A percentile compares a stretch with the other conserved stretches of the same genome.
Conservation (phyloP, 495 filamentous ascomycete genomes). For the Aspergillus bridgeri region DNA sequence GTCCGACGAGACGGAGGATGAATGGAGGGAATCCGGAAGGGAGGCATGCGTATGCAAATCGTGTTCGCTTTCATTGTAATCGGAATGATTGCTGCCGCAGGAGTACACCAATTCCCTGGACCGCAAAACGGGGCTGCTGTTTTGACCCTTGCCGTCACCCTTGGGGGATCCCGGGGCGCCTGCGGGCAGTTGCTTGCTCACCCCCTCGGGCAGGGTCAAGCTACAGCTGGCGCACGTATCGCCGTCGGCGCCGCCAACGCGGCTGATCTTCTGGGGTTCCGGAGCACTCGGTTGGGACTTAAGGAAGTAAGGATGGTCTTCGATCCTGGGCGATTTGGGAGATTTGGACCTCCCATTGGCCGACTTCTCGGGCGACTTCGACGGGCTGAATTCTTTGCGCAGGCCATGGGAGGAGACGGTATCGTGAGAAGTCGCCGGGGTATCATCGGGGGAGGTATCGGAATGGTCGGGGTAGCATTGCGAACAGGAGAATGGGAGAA, state of each 20-base stretch:
- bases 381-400: conserved; percentile 15
- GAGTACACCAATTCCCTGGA: conserved; percentile 49
- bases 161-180: conserved; percentile 50
- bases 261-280: conserved; percentile 31
- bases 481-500: conserved; percentile 70
- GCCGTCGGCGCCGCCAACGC: conserved; percentile 35
- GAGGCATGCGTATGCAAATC: conserved; percentile 39
- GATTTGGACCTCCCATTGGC: conserved; percentile 22
- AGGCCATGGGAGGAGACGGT: conserved; percentile 20
- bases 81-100: conserved; percentile 40
- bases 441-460: conserved; percentile 30
- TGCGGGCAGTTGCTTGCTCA: conserved; percentile 51
- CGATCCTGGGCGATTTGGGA: conserved; percentile 36
- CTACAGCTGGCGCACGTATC: conserved; percentile 59
- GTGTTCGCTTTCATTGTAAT: conserved; percentile 35
- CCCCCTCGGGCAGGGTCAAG: conserved; percentile 51
- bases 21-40: conserved; percentile 43
- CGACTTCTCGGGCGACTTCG: conserved; percentile 14
- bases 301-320: conserved; percentile 45
- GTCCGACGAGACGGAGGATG: conserved; percentile 44
- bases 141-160: conserved; percentile 47
- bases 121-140: conserved; percentile 57
- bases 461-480: conserved; percentile 56
- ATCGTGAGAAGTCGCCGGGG: conserved; percentile 34
- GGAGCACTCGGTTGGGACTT: conserved; percentile 29